phyloP scores from a whole-genome alignment of 768 basidiomycete genomes.

The Daedaleopsis sinensis region DNA sequence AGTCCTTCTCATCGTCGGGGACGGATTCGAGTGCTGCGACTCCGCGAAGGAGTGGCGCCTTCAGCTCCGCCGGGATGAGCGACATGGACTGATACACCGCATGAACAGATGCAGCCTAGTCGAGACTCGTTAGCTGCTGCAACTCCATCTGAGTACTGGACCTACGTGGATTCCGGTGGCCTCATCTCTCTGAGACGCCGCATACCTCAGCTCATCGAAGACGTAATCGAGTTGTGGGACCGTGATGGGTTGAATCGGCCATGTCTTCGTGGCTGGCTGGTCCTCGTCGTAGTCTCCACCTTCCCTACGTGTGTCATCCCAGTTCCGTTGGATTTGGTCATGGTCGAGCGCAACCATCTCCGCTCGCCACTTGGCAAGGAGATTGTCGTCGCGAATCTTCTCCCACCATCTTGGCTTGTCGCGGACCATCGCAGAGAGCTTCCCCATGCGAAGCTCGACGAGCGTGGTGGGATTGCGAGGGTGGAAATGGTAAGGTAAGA shows the following conservation, averaged over 20 bases:
- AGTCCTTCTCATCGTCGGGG: constrained; percentile 42
- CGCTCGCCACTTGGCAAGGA: constrained; percentile 3
- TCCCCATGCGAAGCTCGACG: constrained; percentile 14
- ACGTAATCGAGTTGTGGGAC: constrained; percentile 7
- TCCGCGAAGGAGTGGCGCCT: not conserved
- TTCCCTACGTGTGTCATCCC: not conserved
- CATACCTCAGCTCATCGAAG: constrained; percentile 8
- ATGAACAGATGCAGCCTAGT: not conserved
- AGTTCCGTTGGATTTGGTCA: not conserved
- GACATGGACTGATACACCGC: constrained; percentile 8
- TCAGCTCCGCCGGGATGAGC: constrained; percentile 11
- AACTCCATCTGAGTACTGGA: not conserved
- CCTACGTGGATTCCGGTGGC: constrained; percentile 13
- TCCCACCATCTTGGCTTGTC: constrained; percentile 10
- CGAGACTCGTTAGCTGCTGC: not conserved
- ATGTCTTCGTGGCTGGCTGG: not conserved
- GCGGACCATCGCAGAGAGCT: not conserved
- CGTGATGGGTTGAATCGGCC: not conserved
- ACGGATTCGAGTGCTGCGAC: constrained; percentile 37
- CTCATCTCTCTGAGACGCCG: not conserved
- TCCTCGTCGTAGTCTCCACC: not conserved
- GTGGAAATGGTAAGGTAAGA: not conserved
- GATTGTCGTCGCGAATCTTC: constrained; percentile 1
- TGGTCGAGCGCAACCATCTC: constrained; percentile 10
- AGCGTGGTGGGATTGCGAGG: not conserved